Evolutionary conservation across 257 asterid genomes (phyloP).

Genomic region (Plectranthus barbatus): DNA sequence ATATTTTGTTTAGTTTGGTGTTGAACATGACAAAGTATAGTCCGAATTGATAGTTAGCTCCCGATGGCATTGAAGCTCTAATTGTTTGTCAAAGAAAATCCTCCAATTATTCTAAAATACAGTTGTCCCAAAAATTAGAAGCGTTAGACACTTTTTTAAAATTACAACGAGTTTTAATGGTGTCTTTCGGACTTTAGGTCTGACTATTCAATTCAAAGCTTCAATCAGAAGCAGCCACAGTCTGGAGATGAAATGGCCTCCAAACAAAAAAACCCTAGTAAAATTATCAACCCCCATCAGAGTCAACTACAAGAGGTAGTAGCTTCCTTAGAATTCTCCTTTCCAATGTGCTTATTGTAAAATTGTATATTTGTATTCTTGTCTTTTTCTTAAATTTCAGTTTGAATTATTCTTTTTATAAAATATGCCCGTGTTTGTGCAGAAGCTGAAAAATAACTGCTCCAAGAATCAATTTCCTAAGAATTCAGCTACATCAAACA

Average conservation of each 20-base stretch:
- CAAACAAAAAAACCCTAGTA: slow-evolving; percentile 50
- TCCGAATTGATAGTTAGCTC: no score
- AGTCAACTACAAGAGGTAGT: slow-evolving; percentile 68
- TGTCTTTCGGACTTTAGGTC: no score
- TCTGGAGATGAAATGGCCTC: slow-evolving; percentile 24
- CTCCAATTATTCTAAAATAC: no score
- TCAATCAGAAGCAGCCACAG: slow-evolving; percentile 11
- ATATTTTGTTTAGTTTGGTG: no score
- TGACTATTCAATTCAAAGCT: no score
- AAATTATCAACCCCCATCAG: slow-evolving; percentile 81
- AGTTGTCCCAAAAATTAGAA: no score
- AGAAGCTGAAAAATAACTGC: slow-evolving; percentile 61
- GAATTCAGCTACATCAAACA: slow-evolving; percentile 24
- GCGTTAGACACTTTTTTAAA: no score
- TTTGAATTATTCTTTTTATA: not conserved
- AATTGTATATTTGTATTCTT: not conserved
- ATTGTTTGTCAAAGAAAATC: no score
- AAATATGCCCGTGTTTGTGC: slow-evolving; percentile 12
- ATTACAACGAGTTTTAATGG: no score
- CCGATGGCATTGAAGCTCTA: no score
- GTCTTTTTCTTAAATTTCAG: not conserved
- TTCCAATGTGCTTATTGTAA: not conserved
- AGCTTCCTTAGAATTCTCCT: not conserved
- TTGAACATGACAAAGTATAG: no score
- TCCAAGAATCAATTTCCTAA: slow-evolving; percentile 32